Percentiles rank a stretch among this genome's conserved stretches.
These are phyloP conservation scores for Macrolepiota albuminosa DNA, from an alignment of 768 basidiomycete species.

Conservation along the genomic window DNA sequence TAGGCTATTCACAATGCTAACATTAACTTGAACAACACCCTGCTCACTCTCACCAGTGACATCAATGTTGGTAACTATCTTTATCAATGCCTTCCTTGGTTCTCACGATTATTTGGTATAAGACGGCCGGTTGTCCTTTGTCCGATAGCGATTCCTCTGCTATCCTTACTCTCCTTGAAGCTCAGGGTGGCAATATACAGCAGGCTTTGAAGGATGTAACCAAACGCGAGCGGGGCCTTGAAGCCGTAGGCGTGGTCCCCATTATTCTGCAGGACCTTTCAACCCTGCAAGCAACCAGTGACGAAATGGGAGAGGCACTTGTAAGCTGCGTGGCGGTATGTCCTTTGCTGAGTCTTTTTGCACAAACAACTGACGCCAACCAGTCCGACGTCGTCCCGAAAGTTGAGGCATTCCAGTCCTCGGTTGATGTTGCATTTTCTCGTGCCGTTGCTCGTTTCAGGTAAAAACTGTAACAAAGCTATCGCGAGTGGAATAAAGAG, in stretches of 20 bases:
- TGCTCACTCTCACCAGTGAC: constrained; percentile 19
- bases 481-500: too few species aligned
- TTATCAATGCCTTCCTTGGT: neutral
- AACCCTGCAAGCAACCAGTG: constrained; percentile 18
- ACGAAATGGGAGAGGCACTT: constrained; percentile 19
- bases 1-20: constrained; percentile 29
- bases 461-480: too few species aligned
- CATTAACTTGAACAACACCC: constrained; percentile 10
- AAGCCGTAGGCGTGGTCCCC: constrained; percentile 22
- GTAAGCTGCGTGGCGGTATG: constrained; percentile 22
- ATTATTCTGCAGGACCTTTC: constrained; percentile 25
- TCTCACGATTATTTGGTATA: neutral
- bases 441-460: constrained; percentile 11
- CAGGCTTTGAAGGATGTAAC: constrained; percentile 19
- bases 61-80: constrained; percentile 15
- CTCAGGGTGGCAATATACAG: constrained; percentile 21
- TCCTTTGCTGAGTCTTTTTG: neutral
- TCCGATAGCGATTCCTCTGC: constrained; percentile 20
- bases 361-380: neutral
- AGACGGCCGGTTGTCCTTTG: constrained; percentile 18
- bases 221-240: constrained; percentile 21
- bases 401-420: constrained; percentile 11
- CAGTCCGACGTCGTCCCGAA: constrained; percentile 18
- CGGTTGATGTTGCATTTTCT: constrained; percentile 18
- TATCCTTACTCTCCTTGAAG: constrained; percentile 20